Conservation (phyloP, 2,329 filamentous ascomycete species). For the Chrysoporthe cubensis region DNA sequence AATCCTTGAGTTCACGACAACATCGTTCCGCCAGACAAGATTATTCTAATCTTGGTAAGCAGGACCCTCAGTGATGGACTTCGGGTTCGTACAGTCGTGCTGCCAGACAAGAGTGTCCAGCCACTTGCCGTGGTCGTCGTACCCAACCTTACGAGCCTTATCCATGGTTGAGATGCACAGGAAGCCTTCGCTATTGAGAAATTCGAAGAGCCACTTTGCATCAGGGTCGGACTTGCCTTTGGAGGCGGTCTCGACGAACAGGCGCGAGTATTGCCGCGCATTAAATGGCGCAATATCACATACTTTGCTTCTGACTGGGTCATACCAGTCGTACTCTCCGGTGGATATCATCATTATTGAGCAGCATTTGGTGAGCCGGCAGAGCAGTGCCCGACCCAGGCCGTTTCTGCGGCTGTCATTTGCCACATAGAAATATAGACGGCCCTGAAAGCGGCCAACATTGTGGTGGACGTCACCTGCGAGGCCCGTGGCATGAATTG, state of each 20-base stretch:
- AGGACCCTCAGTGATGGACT: neutral
- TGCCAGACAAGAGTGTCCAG: slow-evolving; percentile 23
- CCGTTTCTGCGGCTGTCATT: slow-evolving; percentile 22
- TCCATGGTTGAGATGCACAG: slow-evolving; percentile 20
- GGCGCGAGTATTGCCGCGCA: slow-evolving; percentile 16
- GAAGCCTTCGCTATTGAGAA: slow-evolving; percentile 18
- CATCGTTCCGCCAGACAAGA: neutral
- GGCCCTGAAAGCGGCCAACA: slow-evolving; percentile 25
- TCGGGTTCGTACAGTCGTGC: slow-evolving; percentile 16
- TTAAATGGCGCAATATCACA: slow-evolving; percentile 19
- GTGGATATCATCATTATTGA: neutral
- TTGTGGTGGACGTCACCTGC: slow-evolving; percentile 16
- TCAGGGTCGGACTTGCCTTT: slow-evolving; percentile 20
- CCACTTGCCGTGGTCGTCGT: slow-evolving; percentile 9
- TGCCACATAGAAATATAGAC: slow-evolving; percentile 25
- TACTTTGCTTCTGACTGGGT: neutral
- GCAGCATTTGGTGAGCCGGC: slow-evolving; percentile 22
- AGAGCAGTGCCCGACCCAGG: slow-evolving; percentile 23
- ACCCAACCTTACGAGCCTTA: slow-evolving; percentile 20
- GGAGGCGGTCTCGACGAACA: slow-evolving; percentile 24
- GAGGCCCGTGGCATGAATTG: slow-evolving; percentile 16
- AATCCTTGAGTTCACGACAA: neutral
- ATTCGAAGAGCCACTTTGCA: slow-evolving; percentile 17
- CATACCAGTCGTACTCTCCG: slow-evolving; percentile 16
- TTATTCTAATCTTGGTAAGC: neutral